Conservation (phyloP, 768 basidiomycete genomes). For the Mycena albidolilacea region DNA sequence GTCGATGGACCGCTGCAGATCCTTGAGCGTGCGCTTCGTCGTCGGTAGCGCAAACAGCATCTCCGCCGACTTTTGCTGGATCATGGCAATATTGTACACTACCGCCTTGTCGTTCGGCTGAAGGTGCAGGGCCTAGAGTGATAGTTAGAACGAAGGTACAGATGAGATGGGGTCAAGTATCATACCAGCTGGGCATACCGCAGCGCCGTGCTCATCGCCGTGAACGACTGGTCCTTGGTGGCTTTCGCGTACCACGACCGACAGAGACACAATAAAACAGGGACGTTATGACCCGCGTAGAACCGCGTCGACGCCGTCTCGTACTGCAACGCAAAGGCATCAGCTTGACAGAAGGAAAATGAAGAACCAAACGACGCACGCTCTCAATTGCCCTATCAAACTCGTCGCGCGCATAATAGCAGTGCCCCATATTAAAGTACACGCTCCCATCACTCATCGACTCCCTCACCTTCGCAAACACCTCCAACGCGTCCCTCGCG, state of each 20-base stretch:
- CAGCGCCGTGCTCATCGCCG: slow-evolving; percentile 87
- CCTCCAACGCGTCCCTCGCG: slow-evolving; percentile 88
- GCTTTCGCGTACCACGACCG: slow-evolving; percentile 97
- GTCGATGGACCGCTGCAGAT: slow-evolving; percentile 83
- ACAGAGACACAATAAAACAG: slow-evolving; percentile 88
- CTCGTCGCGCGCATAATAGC: slow-evolving; percentile 93
- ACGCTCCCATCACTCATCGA: slow-evolving; percentile 86
- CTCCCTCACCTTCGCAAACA: slow-evolving; percentile 94
- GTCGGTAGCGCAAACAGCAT: slow-evolving; percentile 83
- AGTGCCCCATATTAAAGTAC: slow-evolving; percentile 97
- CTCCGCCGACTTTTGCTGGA: slow-evolving; percentile 96
- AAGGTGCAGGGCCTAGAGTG: slow-evolving; percentile 82
- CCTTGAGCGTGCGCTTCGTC: slow-evolving; percentile 84
- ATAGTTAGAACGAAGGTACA: not conserved
- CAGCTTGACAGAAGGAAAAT: slow-evolving; percentile 6
- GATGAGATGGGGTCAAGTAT: slow-evolving; percentile 7
- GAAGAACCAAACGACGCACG: slow-evolving; percentile 62
- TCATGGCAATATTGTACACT: slow-evolving; percentile 97
- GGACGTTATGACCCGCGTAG: slow-evolving; percentile 79
- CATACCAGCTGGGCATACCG: slow-evolving; percentile 85
- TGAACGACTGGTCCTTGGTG: slow-evolving; percentile 87
- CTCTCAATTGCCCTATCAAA: slow-evolving; percentile 97
- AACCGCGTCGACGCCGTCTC: slow-evolving; percentile 90
- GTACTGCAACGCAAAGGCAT: slow-evolving; percentile 68
- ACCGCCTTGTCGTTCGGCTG: slow-evolving; percentile 92